Evolutionary conservation across 495 filamentous ascomycete species (phyloP), one percentile per base, ranked within the genome.

Genomic region (Physcia stellaris): DNA sequence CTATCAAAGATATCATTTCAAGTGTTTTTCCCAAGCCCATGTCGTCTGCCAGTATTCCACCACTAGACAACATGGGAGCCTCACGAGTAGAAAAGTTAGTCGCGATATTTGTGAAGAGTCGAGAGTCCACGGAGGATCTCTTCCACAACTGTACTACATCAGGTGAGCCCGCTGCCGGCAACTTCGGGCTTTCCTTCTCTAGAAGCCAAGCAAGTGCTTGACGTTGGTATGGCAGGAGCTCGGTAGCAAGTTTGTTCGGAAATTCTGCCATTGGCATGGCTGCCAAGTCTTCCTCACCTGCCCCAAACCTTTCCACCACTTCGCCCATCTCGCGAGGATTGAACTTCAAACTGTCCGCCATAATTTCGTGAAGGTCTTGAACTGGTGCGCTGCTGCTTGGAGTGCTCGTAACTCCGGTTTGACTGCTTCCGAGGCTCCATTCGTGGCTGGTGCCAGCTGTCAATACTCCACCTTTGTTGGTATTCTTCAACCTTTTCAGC

Each of bases 11-110:
- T 40, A 94, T 90, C 27, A 85, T 72, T 54, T 94, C 83, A 5
- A 95, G 66, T 1, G 87, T 95, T 58, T 96, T 95, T 11, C 87
- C 87, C 4, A 95, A 62, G 3, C 87, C 87, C 87, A 95, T 95
- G 46, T 95, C 87, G 55, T 95, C 87, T 18, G 84, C 84, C 10
- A 94, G 63, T 23, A 94, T 83, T 24, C 86, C 87, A 31, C 87
- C 88, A 46, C 76, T 82, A 1, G 80, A 72, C 15, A 94, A 62
- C 3, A 51, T 47, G 0, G 86, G 84, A 2, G 60, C 55, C 4
- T 52, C 54, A 2, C 70, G 73, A 24, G 49, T 41, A 0, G 75
- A 68, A 50, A 73, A 87, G 44, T 80, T 77, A 2, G 86, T 88
- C 22, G 80, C 84, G 24, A 92, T 61, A 49, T 94, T 90, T 34